Conservation (phyloP, 305 asterid genomes). For the Fraxinus ornus region DNA sequence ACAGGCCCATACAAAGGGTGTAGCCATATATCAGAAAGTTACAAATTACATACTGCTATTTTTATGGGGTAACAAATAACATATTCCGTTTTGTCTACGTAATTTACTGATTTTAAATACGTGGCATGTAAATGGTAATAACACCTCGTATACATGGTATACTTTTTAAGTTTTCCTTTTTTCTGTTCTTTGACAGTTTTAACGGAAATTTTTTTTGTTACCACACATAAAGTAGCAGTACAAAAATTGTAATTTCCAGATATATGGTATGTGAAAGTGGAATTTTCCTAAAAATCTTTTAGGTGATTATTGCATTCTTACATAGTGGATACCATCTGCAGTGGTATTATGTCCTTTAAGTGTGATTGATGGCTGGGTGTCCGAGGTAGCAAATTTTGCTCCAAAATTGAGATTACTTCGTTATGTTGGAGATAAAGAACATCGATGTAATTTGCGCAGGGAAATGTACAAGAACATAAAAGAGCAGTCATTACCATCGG, state of each 20-base stretch:
- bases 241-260: constrained; percentile 1
- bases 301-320: constrained; percentile 16
- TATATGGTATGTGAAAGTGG: background rate
- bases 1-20: background rate
- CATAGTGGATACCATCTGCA: constrained; percentile 37
- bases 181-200: background rate
- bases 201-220: background rate
- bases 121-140: background rate
- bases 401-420: constrained; percentile 60
- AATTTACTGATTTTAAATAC: background rate
- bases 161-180: background rate
- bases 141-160: background rate
- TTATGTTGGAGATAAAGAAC: constrained; percentile 88
- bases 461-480: constrained; percentile 55
- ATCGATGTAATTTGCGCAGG: constrained; percentile 57
- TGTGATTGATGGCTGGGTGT: constrained; percentile 86
- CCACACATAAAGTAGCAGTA: background rate
- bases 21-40: background rate
- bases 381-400: constrained; percentile 75
- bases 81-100: background rate
- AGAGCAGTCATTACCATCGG: constrained; percentile 30
- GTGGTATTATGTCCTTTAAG: constrained; percentile 96
- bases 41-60: background rate
- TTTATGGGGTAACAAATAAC: background rate
- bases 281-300: background rate